A percentile compares a stretch with the other conserved stretches of the same genome.
Evolutionary conservation across 1,284 basidiomycete species (phyloP).

Genomic region (Ustilago cynodontis): DNA sequence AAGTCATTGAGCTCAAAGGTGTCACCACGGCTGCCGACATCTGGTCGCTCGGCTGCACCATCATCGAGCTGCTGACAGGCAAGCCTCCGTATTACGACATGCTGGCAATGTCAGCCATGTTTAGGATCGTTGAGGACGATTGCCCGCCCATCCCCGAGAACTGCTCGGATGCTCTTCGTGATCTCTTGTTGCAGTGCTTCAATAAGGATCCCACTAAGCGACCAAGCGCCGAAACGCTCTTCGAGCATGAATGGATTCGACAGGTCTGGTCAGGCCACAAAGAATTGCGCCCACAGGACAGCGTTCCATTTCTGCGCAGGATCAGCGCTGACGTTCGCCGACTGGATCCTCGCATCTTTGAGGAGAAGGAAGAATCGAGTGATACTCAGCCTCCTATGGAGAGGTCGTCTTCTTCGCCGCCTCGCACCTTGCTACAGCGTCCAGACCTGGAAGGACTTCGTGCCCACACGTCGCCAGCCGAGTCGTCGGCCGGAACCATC

Average conservation of each 20-base stretch:
- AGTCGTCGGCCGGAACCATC: constrained; percentile 18
- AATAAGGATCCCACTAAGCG: constrained; percentile 84
- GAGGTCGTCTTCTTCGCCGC: constrained; percentile 48
- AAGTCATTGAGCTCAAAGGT: constrained; percentile 82
- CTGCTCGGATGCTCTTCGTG: constrained; percentile 79
- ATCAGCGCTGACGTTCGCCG: constrained; percentile 86
- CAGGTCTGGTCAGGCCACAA: constrained; percentile 81
- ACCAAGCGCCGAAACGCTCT: constrained; percentile 84
- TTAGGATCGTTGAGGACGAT: constrained; percentile 91
- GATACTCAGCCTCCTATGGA: constrained; percentile 42
- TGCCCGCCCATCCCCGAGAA: constrained; percentile 85
- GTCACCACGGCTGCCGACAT: constrained; percentile 76
- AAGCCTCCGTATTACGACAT: constrained; percentile 86
- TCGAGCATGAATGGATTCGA: constrained; percentile 90
- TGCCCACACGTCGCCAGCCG: constrained; percentile 43
- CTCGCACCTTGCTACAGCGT: constrained; percentile 31
- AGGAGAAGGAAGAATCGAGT: constrained; percentile 14
- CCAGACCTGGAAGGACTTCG: constrained; percentile 32
- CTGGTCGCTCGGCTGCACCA: constrained; percentile 93
- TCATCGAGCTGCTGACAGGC: constrained; percentile 91
- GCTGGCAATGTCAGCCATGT: constrained; percentile 75
- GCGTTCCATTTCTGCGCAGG: constrained; percentile 89
- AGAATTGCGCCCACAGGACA: constrained; percentile 79
- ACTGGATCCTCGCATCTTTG: constrained; percentile 61
- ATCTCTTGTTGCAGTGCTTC: constrained; percentile 87